Percentiles rank a stretch among this genome's conserved stretches.
Evolutionary conservation across 164 flowering plant genomes (phyloP).

Genomic region (Liriodendron chinense): DNA sequence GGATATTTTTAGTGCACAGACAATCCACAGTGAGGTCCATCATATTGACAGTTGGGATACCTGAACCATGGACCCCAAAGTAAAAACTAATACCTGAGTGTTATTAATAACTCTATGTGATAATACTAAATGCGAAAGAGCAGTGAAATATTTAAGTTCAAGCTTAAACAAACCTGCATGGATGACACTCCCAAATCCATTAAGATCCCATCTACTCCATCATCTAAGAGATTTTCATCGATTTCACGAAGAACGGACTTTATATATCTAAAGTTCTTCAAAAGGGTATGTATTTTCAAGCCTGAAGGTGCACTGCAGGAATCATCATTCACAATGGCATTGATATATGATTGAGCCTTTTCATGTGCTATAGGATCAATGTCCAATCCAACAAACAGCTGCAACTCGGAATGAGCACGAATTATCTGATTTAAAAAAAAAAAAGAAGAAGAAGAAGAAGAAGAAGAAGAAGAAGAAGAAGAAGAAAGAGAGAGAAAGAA

Average conservation of each 20-base stretch:
- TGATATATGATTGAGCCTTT: conserved; percentile 47
- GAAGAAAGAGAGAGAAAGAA: background rate
- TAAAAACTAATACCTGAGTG: background rate
- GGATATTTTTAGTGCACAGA: background rate
- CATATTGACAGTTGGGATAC: background rate
- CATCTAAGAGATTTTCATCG: conserved; percentile 32
- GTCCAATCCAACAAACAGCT: conserved; percentile 72
- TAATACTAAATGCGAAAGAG: background rate
- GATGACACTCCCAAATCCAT: conserved; percentile 99
- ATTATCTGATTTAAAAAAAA: conserved; percentile 54
- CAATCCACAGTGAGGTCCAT: background rate
- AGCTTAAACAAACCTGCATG: conserved; percentile 71
- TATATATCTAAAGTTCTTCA: conserved; percentile 61
- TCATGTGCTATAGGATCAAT: conserved; percentile 79
- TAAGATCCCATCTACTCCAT: conserved; percentile 79
- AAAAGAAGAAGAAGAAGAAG: too few relatives aligned
- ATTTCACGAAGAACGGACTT: conserved; percentile 50
- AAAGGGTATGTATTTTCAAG: conserved; percentile 38
- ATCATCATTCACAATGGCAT: conserved; percentile 29
- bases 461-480: too few relatives aligned
- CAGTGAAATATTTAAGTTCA: background rate
- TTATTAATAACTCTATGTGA: background rate
- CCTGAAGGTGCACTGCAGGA: conserved; percentile 17
- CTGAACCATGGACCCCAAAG: background rate
- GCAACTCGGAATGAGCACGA: conserved; percentile 68